phyloP scores from a whole-genome alignment of 208 protist species.

The Angomonas desouzai region DNA sequence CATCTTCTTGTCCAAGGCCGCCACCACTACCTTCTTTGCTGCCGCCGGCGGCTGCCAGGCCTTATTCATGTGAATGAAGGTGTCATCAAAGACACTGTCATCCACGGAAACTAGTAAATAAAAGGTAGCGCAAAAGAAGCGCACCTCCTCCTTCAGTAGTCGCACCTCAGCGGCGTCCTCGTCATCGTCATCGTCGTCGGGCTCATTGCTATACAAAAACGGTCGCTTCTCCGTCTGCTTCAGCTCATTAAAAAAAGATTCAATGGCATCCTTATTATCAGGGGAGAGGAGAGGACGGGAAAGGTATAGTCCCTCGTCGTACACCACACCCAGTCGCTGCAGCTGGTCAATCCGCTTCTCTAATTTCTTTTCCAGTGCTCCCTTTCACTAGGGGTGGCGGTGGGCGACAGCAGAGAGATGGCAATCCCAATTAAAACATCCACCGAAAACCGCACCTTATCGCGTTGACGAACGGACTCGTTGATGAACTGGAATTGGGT shows the following conservation, averaged over 20 bases:
- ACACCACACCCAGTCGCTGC: constrained; percentile 73
- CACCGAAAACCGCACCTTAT: constrained; percentile 58
- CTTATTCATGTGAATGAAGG: constrained; percentile 1
- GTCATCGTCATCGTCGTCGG: background rate
- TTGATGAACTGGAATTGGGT: constrained; percentile 86
- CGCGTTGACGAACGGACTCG: constrained; percentile 36
- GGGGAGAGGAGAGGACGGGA: constrained; percentile 20
- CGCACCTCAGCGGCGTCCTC: constrained; percentile 12
- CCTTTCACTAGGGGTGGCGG: background rate
- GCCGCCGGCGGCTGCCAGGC: background rate
- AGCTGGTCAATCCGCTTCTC: constrained; percentile 52
- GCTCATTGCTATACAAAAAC: background rate
- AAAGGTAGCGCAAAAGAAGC: constrained; percentile 9
- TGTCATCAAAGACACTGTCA: background rate
- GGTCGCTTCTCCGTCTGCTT: background rate
- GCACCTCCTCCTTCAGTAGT: constrained; percentile 4
- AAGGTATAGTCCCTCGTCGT: constrained; percentile 80
- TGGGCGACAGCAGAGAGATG: background rate
- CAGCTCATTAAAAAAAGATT: background rate
- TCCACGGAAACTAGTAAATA: constrained; percentile 13
- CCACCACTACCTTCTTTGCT: background rate
- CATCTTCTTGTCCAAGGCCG: background rate
- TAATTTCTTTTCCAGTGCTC: constrained; percentile 18
- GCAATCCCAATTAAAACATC: constrained; percentile 10
- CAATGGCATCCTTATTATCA: background rate